These are phyloP conservation scores for Triticum timopheevii DNA, from an alignment of 176 grass and related monocot species.

Conservation along the genomic window DNA sequence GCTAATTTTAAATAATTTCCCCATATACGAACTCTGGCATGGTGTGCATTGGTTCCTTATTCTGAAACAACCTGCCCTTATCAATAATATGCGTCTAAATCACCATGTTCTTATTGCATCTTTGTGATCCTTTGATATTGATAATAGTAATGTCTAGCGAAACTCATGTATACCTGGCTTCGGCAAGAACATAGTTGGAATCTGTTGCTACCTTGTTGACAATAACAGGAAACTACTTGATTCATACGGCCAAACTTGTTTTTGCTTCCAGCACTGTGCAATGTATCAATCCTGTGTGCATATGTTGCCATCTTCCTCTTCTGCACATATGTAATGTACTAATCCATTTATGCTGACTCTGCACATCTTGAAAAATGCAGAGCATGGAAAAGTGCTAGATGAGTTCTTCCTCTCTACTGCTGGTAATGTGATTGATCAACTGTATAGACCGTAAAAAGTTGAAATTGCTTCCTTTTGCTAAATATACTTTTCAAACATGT, in stretches of 20 bases:
- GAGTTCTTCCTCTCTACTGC: conserved; percentile 96
- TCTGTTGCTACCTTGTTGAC: background rate
- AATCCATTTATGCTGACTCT: conserved; percentile 23
- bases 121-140: conserved; percentile 2
- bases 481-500: conserved; percentile 13
- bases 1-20: background rate
- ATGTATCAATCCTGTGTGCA: background rate
- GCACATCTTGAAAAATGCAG: conserved; percentile 44
- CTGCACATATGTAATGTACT: background rate
- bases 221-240: background rate
- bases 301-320: background rate
- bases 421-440: conserved; percentile 49
- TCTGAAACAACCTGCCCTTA: conserved; percentile 2
- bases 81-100: background rate
- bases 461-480: background rate
- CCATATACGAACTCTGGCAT: background rate
- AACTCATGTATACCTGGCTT: background rate
- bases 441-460: background rate
- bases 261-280: conserved; percentile 5
- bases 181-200: background rate
- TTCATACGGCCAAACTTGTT: background rate
- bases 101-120: background rate
- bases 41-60: background rate
- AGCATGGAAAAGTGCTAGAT: conserved; percentile 88
- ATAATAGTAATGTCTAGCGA: background rate